Conservation (phyloP, 2,329 filamentous ascomycete species). For the Talaromyces sp. region DNA sequence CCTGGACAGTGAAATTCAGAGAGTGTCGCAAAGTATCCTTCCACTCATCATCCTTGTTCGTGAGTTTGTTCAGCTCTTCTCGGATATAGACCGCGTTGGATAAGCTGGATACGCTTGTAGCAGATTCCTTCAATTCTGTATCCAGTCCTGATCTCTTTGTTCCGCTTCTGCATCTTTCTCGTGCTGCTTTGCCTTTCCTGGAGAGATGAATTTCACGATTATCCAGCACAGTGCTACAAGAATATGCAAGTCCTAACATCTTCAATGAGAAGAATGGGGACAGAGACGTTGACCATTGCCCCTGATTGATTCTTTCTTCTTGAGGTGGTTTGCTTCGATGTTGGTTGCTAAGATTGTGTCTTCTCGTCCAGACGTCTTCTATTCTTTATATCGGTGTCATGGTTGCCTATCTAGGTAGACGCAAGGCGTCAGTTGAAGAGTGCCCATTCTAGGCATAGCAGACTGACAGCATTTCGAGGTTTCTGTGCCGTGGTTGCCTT, state of each 20-base stretch:
- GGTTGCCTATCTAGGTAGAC: background rate
- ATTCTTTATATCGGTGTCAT: background rate
- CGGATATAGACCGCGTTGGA: background rate
- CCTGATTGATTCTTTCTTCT: too few relatives aligned
- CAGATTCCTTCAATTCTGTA: background rate
- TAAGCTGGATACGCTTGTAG: background rate
- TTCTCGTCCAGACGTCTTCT: background rate
- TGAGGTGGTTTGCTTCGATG: too few relatives aligned
- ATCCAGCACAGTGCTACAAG: background rate
- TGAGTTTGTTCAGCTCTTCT: background rate
- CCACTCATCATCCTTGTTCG: background rate
- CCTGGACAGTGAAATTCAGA: background rate
- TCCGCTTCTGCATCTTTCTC: background rate
- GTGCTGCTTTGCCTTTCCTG: background rate
- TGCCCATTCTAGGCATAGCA: background rate
- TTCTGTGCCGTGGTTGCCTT: too few relatives aligned
- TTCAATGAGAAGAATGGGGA: too few relatives aligned
- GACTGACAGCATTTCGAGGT: background rate
- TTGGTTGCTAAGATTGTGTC: too few relatives aligned
- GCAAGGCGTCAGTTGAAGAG: background rate
- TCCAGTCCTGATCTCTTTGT: background rate
- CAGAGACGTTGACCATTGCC: too few relatives aligned
- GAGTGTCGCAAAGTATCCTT: background rate
- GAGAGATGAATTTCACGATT: background rate
- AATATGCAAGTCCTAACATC: background rate